Evolutionary conservation across 225 moss, liverwort and hornwort genomes (phyloP).

Genomic region (Anthoceros angustus): DNA sequence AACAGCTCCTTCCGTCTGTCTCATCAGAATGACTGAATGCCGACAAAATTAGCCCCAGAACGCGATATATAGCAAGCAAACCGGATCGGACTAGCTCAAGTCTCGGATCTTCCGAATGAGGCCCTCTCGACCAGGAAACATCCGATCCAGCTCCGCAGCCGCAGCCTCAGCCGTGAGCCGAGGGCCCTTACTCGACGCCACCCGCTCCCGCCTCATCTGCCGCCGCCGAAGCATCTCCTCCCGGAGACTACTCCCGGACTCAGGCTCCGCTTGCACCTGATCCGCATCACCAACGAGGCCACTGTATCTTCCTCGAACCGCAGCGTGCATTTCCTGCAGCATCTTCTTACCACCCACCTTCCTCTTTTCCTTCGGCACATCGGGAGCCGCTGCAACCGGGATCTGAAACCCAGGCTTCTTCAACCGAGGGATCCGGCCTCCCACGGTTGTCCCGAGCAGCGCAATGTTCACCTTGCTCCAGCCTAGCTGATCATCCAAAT

Average conservation of each 20-base stretch:
- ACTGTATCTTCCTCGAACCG: background rate
- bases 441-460: conserved; percentile 57
- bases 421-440: conserved; percentile 63
- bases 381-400: conserved; percentile 12
- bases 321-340: background rate
- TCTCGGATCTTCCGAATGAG: conserved; percentile 17
- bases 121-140: conserved; percentile 28
- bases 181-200: conserved; percentile 31
- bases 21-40: background rate
- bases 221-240: conserved; percentile 67
- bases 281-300: background rate
- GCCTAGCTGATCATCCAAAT: conserved; percentile 50
- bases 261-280: conserved; percentile 10
- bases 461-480: conserved; percentile 77
- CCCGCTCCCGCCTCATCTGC: conserved; percentile 46
- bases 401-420: conserved; percentile 18
- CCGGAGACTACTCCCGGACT: conserved; percentile 42
- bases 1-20: background rate
- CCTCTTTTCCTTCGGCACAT: background rate
- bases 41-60: background rate
- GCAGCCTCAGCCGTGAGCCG: conserved; percentile 12
- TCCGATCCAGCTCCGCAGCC: conserved; percentile 14
- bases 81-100: background rate
- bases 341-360: background rate
- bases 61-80: background rate